phyloP scores from a whole-genome alignment of 1,284 basidiomycete species.

The Pseudozyma pruni region DNA sequence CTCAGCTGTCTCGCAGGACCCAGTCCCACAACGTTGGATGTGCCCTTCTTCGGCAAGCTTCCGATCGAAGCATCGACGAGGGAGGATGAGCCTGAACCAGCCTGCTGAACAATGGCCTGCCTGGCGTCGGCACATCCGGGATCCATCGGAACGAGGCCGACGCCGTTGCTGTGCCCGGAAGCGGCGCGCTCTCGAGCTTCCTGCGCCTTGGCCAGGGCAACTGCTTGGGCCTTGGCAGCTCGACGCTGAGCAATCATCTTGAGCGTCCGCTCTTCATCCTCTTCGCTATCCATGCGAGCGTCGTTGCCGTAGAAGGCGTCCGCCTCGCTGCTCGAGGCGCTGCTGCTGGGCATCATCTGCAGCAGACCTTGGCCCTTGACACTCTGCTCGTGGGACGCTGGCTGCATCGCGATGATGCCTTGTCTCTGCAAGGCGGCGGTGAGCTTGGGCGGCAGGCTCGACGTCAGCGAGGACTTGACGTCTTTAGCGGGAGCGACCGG shows the following conservation, averaged over 20 bases:
- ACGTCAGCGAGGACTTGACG: slow-evolving; percentile 20
- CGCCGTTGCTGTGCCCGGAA: background rate
- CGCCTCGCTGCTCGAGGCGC: slow-evolving; percentile 49
- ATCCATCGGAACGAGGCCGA: slow-evolving; percentile 12
- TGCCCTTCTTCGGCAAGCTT: slow-evolving; percentile 9
- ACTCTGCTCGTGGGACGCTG: slow-evolving; percentile 3
- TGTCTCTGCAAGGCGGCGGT: slow-evolving; percentile 43
- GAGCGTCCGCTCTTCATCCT: slow-evolving; percentile 65
- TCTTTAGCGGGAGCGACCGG: slow-evolving; percentile 6
- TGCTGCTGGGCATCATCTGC: slow-evolving; percentile 63
- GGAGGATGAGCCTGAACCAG: slow-evolving; percentile 5
- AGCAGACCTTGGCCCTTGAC: slow-evolving; percentile 34
- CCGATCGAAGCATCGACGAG: background rate
- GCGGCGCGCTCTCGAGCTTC: slow-evolving; percentile 17
- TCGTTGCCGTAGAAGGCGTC: slow-evolving; percentile 16
- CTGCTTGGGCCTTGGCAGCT: slow-evolving; percentile 46
- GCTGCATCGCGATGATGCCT: slow-evolving; percentile 45
- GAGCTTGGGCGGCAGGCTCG: slow-evolving; percentile 40
- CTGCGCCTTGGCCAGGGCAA: slow-evolving; percentile 22
- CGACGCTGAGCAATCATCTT: slow-evolving; percentile 59
- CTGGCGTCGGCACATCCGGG: slow-evolving; percentile 45
- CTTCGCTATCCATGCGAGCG: slow-evolving; percentile 38
- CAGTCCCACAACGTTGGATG: slow-evolving; percentile 27
- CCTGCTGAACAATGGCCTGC: slow-evolving; percentile 38
- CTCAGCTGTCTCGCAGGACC: slow-evolving; percentile 32